phyloP scores from a whole-genome alignment of 1,284 basidiomycete genomes.

The Sporisorium iseilematis-ciliati region DNA sequence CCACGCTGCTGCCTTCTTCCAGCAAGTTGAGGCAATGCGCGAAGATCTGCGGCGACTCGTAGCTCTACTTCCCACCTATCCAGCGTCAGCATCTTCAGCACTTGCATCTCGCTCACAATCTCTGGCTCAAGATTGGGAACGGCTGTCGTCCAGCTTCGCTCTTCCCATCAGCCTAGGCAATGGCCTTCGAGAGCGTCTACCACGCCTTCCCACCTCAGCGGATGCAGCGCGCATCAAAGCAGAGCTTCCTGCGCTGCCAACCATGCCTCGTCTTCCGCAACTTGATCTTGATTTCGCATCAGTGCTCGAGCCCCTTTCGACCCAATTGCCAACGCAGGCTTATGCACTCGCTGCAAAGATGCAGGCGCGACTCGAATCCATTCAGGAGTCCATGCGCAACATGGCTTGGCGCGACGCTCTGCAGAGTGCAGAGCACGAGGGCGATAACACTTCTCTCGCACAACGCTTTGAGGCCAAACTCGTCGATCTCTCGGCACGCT shows the following conservation, averaged over 20 bases:
- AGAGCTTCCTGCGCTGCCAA: constrained; percentile 35
- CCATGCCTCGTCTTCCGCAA: constrained; percentile 41
- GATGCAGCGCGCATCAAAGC: constrained; percentile 34
- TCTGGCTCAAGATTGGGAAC: constrained; percentile 51
- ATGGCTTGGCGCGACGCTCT: constrained; percentile 55
- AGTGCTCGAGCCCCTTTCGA: constrained; percentile 41
- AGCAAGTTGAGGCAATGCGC: constrained; percentile 57
- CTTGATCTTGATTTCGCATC: constrained; percentile 49
- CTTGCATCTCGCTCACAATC: constrained; percentile 52
- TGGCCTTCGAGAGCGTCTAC: constrained; percentile 37
- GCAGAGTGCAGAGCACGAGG: constrained; percentile 15
- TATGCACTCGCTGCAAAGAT: constrained; percentile 48
- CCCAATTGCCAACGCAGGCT: constrained; percentile 39
- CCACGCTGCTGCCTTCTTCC: constrained; percentile 45
- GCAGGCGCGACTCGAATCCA: constrained; percentile 49
- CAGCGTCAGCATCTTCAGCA: constrained; percentile 43
- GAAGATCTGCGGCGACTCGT: constrained; percentile 51
- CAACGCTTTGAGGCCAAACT: constrained; percentile 48
- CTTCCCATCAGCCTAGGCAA: constrained; percentile 44
- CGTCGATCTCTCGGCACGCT: constrained; percentile 31
- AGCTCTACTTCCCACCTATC: constrained; percentile 44
- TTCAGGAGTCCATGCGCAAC: constrained; percentile 55
- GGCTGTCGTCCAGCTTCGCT: constrained; percentile 37
- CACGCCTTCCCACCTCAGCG: constrained; percentile 39
- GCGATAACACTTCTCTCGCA: constrained; percentile 11